Evolutionary conservation across 352 stramenopile species (phyloP), one percentile per base, ranked within the genome.

Genomic region (Globisporangium viniferum): DNA sequence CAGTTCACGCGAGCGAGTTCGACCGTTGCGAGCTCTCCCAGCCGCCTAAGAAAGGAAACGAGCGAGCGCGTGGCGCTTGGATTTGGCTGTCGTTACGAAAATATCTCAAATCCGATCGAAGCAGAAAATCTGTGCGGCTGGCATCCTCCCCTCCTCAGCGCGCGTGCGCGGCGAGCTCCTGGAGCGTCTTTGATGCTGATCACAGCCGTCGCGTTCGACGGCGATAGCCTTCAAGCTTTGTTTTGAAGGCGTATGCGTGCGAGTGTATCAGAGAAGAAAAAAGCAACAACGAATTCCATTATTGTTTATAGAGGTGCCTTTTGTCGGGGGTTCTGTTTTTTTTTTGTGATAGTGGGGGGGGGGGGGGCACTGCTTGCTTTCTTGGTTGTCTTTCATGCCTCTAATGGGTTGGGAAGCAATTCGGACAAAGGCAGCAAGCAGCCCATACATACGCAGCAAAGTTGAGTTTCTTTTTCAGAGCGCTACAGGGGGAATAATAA

Each of bases 401-500:
- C 41, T 15, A 49, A 49, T 22, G 1, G 12, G 3, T 36, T 15
- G 18, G 5, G 18, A 9, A 22, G 15, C 10, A 22, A 57, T 33
- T 57, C 49, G 12, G 53, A 59, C 29, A 8, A 18, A 9, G 4
- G n/a, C 56, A 18, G 36, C 33, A 63, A 18, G 36, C 33, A 63
- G 64, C 53, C 55, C 55, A 59, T 69, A 69, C 48, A 69, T 59
- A 69, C 49, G 64, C 64, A 69, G 55, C 46, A 69, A 56, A 14
- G 35, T 5, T 46, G 56, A 48, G n/a, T 56, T 36, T 14, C 18
- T 31, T 35, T 62, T 62, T n/a, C 55, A 29, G 58, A 64, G 63
- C 59, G 64, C 64, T 64, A 59, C 64, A 53, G 64, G 41, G 36
- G 46, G 41, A 64, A 66, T 66, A 74, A 76, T 76, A 76, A 76